phyloP scores from a whole-genome alignment of 495 filamentous ascomycete genomes.

The Platismatia glauca region DNA sequence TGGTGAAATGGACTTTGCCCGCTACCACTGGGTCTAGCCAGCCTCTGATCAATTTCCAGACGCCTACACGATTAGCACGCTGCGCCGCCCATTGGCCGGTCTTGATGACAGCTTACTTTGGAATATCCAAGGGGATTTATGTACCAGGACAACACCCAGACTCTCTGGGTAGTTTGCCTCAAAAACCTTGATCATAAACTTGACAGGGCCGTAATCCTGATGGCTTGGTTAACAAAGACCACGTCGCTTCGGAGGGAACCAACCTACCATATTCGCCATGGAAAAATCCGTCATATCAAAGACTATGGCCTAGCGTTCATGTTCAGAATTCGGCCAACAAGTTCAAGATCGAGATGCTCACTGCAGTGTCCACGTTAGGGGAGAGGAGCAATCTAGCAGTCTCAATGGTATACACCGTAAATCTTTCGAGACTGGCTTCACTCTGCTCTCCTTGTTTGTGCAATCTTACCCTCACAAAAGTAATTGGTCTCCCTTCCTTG shows the following conservation, averaged over 20 bases:
- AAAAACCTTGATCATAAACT: slow-evolving; percentile 99
- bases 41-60: slow-evolving; percentile 84
- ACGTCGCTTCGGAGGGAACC: neutral
- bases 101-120: slow-evolving; percentile 48
- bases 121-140: slow-evolving; percentile 96
- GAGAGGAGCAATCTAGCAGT: slow-evolving; percentile 74
- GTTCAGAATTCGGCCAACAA: neutral
- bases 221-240: neutral
- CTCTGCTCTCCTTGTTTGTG: slow-evolving; percentile 76
- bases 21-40: slow-evolving; percentile 98
- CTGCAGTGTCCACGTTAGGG: slow-evolving; percentile 81
- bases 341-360: slow-evolving; percentile 38
- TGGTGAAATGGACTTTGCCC: slow-evolving; percentile 89
- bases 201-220: slow-evolving; percentile 89
- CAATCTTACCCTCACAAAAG: slow-evolving; percentile 71
- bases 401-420: slow-evolving; percentile 91
- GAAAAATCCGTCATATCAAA: slow-evolving; percentile 95
- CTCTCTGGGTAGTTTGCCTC: slow-evolving; percentile 97
- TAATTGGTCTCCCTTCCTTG: slow-evolving; percentile 78
- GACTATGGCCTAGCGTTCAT: slow-evolving; percentile 54
- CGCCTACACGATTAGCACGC: slow-evolving; percentile 37
- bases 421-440: slow-evolving; percentile 71
- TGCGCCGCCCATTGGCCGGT: neutral
- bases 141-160: slow-evolving; percentile 84
- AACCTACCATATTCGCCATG: slow-evolving; percentile 81